Evolutionary conservation across 768 basidiomycete species (phyloP), one percentile per base, ranked within the genome.

Genomic region (Suillus placidus): DNA sequence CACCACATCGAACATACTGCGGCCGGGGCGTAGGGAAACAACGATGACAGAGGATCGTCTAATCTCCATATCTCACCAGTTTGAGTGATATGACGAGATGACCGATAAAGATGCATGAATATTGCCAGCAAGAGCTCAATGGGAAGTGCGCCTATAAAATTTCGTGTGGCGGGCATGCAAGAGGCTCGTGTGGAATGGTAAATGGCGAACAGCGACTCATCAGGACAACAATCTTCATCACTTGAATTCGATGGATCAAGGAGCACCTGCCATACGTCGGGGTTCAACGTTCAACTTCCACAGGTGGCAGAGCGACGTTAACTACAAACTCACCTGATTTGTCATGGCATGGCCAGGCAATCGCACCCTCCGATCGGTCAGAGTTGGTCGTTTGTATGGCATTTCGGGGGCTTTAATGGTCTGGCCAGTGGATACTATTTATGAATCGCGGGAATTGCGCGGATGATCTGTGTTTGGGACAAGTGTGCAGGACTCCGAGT

Each of bases 21-120:
- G 9, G 66, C 66, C 23, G 56, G 49, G 20, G 66, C 40, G 35
- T 65, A 66, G 18, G 66, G 66, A 30, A 66, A 66, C 12, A 64
- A 6, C 18, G 52, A 32, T 26, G 65, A 30, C 13, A 52, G 64
- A 37, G 34, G 30, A 13, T 66, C 52, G 6, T 65, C 42, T 14
- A 40, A 37, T 40, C 18, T 26, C 63, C 66, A 58, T n/a, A 2
- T 64, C 30, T 62, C 64, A 10, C 49, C 45, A 20, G 13, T 32
- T 32, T 18, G 37, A 40, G 35, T 62, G 42, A 23, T 35, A 38
- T 23, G 34, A 43, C 30, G 60, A 32, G 63, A 60, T 30, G 52
- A 64, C 18, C 10, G 60, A 10, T 45, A 64, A 34, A 58, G 52
- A 61, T 45, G 52, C 4, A 18, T 32, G 32, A 66, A 66, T 47